A percentile compares a stretch with the other conserved stretches of the same genome.
phyloP scores from a whole-genome alignment of 2,329 filamentous ascomycete genomes.

The Fusarium humuli region DNA sequence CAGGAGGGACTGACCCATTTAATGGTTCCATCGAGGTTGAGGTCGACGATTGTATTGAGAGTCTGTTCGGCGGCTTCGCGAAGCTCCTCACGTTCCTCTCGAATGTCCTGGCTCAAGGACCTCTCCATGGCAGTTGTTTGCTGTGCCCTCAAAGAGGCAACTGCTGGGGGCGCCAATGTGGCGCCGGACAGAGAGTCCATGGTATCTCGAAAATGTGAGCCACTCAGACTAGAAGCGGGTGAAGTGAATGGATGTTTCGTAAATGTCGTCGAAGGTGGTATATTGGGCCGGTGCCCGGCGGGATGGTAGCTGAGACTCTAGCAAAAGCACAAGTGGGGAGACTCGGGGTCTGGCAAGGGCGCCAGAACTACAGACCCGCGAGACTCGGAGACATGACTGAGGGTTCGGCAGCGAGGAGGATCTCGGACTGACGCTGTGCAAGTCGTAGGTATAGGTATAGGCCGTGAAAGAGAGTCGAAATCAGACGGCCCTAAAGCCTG shows the following conservation, averaged over 20 bases:
- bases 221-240: constrained; percentile 10
- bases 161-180: constrained; percentile 63
- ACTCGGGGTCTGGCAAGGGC: constrained; percentile 57
- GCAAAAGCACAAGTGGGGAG: constrained; percentile 43
- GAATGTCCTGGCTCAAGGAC: constrained; percentile 87
- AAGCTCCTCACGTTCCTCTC: constrained; percentile 91
- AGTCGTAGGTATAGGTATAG: constrained; percentile 20
- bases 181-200: constrained; percentile 56
- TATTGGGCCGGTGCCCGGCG: constrained; percentile 31
- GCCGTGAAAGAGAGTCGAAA: constrained; percentile 13
- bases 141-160: constrained; percentile 64
- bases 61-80: constrained; percentile 97
- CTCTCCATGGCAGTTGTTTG: constrained; percentile 67
- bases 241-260: constrained; percentile 31
- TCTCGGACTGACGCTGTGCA: constrained; percentile 44
- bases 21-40: constrained; percentile 89
- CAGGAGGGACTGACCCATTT: constrained; percentile 98
- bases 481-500: constrained; percentile 13
- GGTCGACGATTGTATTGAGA: constrained; percentile 93
- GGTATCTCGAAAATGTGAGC: constrained; percentile 18
- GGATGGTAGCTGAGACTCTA: constrained; percentile 30
- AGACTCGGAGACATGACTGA: constrained; percentile 61
- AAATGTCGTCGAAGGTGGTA: constrained; percentile 29
- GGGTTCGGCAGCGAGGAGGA: constrained; percentile 44
- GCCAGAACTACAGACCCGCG: constrained; percentile 61